Base-by-base conservation (phyloP, 2,329 filamentous ascomycete genomes). In the Phialophora expanda region DNA sequence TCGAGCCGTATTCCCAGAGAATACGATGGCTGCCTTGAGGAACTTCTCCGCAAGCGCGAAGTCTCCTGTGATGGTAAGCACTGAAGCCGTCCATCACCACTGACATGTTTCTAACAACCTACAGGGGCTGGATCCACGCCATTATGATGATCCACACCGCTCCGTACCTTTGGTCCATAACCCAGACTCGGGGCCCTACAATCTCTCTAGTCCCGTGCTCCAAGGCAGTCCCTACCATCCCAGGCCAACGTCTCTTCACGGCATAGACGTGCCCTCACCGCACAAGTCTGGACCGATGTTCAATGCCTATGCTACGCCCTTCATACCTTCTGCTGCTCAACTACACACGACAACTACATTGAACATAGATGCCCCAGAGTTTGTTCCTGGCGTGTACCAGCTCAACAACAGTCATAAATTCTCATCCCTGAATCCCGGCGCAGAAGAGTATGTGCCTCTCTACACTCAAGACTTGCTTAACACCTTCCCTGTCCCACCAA, bases 51-150 rank as follows among this genome's bases (percentile, higher is more conserved):
- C 34, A 2, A 20, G 20, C 51, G 17, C 44, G 30, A 46, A 14
- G n/a, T 30, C 61, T 9, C 3, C 8, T 28, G n/a, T 50, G 54
- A 56, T 26, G 62, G 62, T 64, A 60, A 56, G 56, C 50, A 60
- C 48, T 60, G n/a, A 64, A 9, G n/a, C 44, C 12, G 6, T 22
- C 1, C n/a, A 38, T 32, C 38, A 44, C 34, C 38, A 14, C 9
- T 26, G n/a, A 30, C 5, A 44, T n/a, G 46, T 48, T 9, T 30
- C 63, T 65, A 56, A 61, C 14, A 24, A 38, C 22, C 4, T 26
- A 28, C 28, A 65, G 57, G 63, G 34, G 44, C 26, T 17, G 14
- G 11, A 4, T 32, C 44, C 51, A 57, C 24, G n/a, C 30, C 53
- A 12, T 57, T 11, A 17, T 14, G 14, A 17, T 20, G 3, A n/a